phyloP scores from a whole-genome alignment of 2,329 filamentous ascomycete species.

The Talaromyces sp. region DNA sequence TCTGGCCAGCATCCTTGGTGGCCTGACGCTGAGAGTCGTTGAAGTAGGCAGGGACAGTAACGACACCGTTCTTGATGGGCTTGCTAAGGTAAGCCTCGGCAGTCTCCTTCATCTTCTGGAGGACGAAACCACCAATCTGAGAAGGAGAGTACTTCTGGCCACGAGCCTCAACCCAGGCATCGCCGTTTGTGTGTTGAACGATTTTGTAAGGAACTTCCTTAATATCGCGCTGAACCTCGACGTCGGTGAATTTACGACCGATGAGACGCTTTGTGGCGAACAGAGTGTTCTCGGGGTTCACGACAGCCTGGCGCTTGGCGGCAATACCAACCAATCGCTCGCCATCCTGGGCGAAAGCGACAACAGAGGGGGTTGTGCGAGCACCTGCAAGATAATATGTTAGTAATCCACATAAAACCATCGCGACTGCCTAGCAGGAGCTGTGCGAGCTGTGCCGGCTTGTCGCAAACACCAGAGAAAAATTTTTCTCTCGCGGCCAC shows the following conservation, averaged over 20 bases:
- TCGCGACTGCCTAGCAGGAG: background rate
- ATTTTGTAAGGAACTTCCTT: slow-evolving; percentile 99
- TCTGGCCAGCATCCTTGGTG: slow-evolving; percentile 97
- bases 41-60: slow-evolving; percentile 97
- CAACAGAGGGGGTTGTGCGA: slow-evolving; percentile 87
- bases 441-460: background rate
- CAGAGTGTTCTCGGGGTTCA: slow-evolving; percentile 97
- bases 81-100: slow-evolving; percentile 89
- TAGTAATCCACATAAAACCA: slow-evolving; percentile 1
- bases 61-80: slow-evolving; percentile 89
- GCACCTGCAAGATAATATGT: slow-evolving; percentile 53
- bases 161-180: slow-evolving; percentile 91
- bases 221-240: slow-evolving; percentile 92
- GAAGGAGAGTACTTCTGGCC: slow-evolving; percentile 95
- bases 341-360: slow-evolving; percentile 91
- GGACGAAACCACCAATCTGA: slow-evolving; percentile 94
- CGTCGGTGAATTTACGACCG: slow-evolving; percentile 91
- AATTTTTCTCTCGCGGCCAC: slow-evolving; percentile 18
- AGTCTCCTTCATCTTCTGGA: slow-evolving; percentile 99
- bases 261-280: slow-evolving; percentile 99
- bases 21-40: slow-evolving; percentile 97
- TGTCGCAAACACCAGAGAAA: background rate
- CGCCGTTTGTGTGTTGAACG: slow-evolving; percentile 91
- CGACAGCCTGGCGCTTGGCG: slow-evolving; percentile 95
- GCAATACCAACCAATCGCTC: slow-evolving; percentile 96